These are phyloP conservation scores for Lentinula detonsa DNA, from an alignment of 768 basidiomycete species.

Conservation along the genomic window DNA sequence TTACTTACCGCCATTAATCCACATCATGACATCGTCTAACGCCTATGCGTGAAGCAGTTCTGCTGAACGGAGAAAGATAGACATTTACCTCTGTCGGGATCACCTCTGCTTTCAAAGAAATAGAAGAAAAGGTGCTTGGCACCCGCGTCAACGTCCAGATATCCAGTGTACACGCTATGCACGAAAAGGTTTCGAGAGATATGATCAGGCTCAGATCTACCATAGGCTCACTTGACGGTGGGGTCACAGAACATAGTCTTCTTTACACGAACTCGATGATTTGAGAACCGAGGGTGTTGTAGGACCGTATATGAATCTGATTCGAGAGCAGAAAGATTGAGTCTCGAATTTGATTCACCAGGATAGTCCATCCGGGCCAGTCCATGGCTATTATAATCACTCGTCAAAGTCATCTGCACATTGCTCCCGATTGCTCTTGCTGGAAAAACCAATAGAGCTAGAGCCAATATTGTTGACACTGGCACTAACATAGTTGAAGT, in stretches of 20 bases:
- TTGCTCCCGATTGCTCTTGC: neutral
- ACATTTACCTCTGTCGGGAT: conserved; percentile 44
- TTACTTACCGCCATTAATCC: conserved; percentile 53
- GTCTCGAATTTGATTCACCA: neutral
- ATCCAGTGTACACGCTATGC: conserved; percentile 34
- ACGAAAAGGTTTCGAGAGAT: neutral
- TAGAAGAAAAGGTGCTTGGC: conserved; percentile 68
- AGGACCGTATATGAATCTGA: conserved; percentile 14
- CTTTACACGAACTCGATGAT: conserved; percentile 35
- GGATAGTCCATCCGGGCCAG: neutral
- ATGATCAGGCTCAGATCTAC: neutral
- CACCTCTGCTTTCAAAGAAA: conserved; percentile 65
- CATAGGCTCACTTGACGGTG: conserved; percentile 29
- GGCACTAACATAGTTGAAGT: neutral
- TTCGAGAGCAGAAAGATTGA: conserved; percentile 3
- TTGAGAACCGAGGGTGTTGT: conserved; percentile 27
- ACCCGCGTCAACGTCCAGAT: conserved; percentile 40
- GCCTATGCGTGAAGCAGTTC: neutral
- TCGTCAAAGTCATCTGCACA: neutral
- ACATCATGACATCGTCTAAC: conserved; percentile 64
- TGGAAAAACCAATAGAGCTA: neutral
- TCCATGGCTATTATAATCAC: neutral
- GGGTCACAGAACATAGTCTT: conserved; percentile 40
- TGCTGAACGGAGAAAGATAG: conserved; percentile 20
- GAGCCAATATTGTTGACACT: neutral